phyloP scores from a whole-genome alignment of 1,139 yeast species.

The Sugiyamaella pinicola region DNA sequence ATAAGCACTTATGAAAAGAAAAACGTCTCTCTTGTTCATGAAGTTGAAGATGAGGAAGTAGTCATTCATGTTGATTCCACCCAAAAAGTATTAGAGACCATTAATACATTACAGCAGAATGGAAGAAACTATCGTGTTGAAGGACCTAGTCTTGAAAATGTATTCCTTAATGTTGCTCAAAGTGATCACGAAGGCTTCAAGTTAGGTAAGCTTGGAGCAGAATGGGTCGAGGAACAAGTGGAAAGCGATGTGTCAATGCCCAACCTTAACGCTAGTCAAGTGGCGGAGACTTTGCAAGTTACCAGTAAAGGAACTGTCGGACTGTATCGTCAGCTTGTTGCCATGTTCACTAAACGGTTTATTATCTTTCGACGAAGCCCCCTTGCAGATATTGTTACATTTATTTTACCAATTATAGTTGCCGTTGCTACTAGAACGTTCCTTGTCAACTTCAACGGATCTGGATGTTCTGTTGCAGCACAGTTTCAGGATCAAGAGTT shows the following conservation, averaged over 20 bases:
- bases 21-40: constrained; percentile 32
- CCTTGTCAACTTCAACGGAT: constrained; percentile 32
- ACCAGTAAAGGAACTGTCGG: constrained; percentile 30
- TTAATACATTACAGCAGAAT: constrained; percentile 31
- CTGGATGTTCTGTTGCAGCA: constrained; percentile 32
- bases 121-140: constrained; percentile 35
- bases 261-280: constrained; percentile 17
- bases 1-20: constrained; percentile 27
- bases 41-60: constrained; percentile 36
- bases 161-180: constrained; percentile 41
- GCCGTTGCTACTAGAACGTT: constrained; percentile 38
- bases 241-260: constrained; percentile 5
- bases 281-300: constrained; percentile 25
- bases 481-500: constrained; percentile 31
- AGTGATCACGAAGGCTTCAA: constrained; percentile 38
- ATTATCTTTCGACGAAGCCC: constrained; percentile 39
- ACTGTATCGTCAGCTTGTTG: constrained; percentile 33
- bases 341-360: constrained; percentile 40
- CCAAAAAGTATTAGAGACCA: constrained; percentile 31
- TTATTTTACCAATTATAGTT: constrained; percentile 40
- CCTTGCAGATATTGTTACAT: constrained; percentile 36
- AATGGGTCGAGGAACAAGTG: constrained; percentile 11
- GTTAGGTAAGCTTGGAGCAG: constrained; percentile 25
- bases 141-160: constrained; percentile 44
- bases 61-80: constrained; percentile 30